Conservation (phyloP, 495 filamentous ascomycete genomes). For the Penicillium nucicola region DNA sequence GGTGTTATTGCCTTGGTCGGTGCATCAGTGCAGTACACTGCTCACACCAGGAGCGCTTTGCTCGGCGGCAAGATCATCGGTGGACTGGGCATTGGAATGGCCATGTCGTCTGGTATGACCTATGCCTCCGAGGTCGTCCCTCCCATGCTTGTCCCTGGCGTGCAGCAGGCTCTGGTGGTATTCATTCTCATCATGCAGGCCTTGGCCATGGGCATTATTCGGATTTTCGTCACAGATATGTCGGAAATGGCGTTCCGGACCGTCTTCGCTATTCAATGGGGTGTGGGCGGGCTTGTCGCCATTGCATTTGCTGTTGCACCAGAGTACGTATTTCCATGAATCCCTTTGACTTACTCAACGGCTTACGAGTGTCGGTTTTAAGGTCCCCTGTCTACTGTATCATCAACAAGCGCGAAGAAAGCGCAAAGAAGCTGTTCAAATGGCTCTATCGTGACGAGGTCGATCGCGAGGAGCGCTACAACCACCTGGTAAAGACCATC, state of each 20-base stretch:
- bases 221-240: slow-evolving; percentile 20
- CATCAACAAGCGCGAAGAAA: slow-evolving; percentile 1
- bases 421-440: slow-evolving; percentile 4
- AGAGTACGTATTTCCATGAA: slow-evolving; percentile 18
- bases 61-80: slow-evolving; percentile 28
- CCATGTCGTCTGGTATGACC: slow-evolving; percentile 21
- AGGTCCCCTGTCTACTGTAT: slow-evolving; percentile 11
- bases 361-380: too few species aligned
- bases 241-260: slow-evolving; percentile 8
- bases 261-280: slow-evolving; percentile 18
- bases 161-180: slow-evolving; percentile 23
- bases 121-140: slow-evolving; percentile 26
- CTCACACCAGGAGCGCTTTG: slow-evolving; percentile 16
- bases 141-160: slow-evolving; percentile 13
- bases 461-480: slow-evolving; percentile 12
- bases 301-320: slow-evolving; percentile 12
- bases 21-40: slow-evolving; percentile 10
- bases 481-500: slow-evolving; percentile 13
- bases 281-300: slow-evolving; percentile 9
- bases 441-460: slow-evolving; percentile 9
- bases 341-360: too few species aligned
- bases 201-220: slow-evolving; percentile 24
- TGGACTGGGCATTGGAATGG: slow-evolving; percentile 17
- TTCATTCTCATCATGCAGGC: slow-evolving; percentile 23
- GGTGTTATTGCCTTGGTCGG: slow-evolving; percentile 7